These are phyloP conservation scores for Candida ficus DNA, from an alignment of 805 yeast genomes.

Conservation along the genomic window DNA sequence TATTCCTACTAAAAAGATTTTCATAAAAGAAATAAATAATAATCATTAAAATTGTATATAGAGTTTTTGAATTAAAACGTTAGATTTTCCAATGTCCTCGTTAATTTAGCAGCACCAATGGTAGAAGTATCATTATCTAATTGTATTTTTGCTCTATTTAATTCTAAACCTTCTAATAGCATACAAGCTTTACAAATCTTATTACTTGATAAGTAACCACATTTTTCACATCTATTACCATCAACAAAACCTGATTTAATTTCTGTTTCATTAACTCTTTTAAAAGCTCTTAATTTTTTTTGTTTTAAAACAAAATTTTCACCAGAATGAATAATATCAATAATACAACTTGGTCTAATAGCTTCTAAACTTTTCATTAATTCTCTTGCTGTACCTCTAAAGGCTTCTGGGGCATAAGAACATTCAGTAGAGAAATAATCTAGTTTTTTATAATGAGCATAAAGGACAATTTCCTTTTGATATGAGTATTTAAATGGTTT, in stretches of 20 bases:
- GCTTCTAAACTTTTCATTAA: constrained; percentile 86
- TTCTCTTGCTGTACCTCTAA: constrained; percentile 94
- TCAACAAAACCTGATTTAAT: constrained; percentile 47
- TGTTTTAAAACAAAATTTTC: constrained; percentile 70
- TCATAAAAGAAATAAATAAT: not conserved
- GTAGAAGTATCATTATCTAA: constrained; percentile 48
- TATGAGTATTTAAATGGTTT: constrained; percentile 95
- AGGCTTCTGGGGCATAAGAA: constrained; percentile 97
- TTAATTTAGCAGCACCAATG: constrained; percentile 60
- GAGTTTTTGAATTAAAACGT: constrained; percentile 41
- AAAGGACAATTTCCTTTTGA: constrained; percentile 94
- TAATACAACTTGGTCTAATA: constrained; percentile 85
- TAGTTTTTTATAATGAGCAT: constrained; percentile 92
- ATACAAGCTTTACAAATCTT: constrained; percentile 90
- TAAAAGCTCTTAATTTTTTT: constrained; percentile 39
- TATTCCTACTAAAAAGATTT: constrained; percentile 3
- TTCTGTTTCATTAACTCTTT: constrained; percentile 37
- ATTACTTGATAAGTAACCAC: constrained; percentile 90
- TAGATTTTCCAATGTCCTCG: constrained; percentile 58
- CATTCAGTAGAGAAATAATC: constrained; percentile 98
- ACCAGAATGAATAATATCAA: constrained; percentile 93
- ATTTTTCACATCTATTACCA: constrained; percentile 76
- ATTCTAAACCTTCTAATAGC: constrained; percentile 77
- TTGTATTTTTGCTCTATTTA: constrained; percentile 59
- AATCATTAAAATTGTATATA: no score